A percentile compares a stretch with the other conserved stretches of the same genome.
Conservation (phyloP, 495 filamentous ascomycete species). For the Penicillium fimorum region DNA sequence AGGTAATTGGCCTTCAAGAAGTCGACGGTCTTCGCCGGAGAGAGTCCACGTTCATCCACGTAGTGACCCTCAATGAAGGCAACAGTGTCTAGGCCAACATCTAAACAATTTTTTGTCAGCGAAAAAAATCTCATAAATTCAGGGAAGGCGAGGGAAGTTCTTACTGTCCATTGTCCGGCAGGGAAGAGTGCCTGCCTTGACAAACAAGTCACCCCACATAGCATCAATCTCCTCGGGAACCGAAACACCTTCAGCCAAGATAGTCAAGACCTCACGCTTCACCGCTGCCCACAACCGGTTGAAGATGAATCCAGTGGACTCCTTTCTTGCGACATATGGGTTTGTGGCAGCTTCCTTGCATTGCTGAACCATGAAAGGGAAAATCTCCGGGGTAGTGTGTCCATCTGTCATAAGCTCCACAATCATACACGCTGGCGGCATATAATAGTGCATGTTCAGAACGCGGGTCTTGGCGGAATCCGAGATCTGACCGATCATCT, state of each 20-base stretch:
- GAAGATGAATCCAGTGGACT: conserved; percentile 52
- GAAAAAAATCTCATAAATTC: not conserved
- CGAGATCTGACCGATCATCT: conserved; percentile 46
- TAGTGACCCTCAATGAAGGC: conserved; percentile 43
- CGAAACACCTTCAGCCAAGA: conserved; percentile 47
- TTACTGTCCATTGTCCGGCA: conserved; percentile 36
- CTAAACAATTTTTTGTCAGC: conserved; percentile 14
- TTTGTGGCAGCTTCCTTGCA: conserved; percentile 37
- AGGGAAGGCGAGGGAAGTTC: not conserved
- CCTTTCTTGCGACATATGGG: conserved; percentile 42
- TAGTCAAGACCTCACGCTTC: conserved; percentile 48
- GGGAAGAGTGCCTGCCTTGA: conserved; percentile 24
- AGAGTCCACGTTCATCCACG: conserved; percentile 44
- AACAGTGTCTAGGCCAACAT: conserved; percentile 54
- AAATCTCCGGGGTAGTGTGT: conserved; percentile 39
- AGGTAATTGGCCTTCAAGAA: conserved; percentile 44
- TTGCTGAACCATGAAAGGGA: conserved; percentile 42
- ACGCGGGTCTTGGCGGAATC: conserved; percentile 31
- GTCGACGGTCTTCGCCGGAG: conserved; percentile 32
- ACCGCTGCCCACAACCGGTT: conserved; percentile 54
- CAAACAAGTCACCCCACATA: conserved; percentile 43
- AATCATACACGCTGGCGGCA: conserved; percentile 41
- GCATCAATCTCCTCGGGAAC: conserved; percentile 44
- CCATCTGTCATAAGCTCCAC: conserved; percentile 56
- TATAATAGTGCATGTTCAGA: conserved; percentile 50